phyloP scores from a whole-genome alignment of 805 yeast species.

The Cyberlindnera galapagoensis region DNA sequence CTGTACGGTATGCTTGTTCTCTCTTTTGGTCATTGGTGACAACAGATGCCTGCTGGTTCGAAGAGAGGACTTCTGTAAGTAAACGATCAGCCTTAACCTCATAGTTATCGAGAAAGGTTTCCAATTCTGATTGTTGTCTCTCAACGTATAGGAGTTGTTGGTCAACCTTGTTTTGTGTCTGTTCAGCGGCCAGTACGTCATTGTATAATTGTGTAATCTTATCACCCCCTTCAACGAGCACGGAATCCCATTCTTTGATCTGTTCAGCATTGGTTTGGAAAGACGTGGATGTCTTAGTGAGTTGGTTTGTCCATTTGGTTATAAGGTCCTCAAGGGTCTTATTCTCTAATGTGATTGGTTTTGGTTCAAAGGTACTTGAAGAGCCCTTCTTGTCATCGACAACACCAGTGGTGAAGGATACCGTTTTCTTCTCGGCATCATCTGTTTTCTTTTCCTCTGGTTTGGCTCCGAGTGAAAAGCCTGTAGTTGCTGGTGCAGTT shows the following conservation, averaged over 20 bases:
- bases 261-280: constrained; percentile 71
- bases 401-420: constrained; percentile 22
- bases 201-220: constrained; percentile 72
- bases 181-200: constrained; percentile 77
- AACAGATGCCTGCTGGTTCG: constrained; percentile 26
- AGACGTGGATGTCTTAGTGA: constrained; percentile 63
- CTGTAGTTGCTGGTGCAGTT: constrained; percentile 11
- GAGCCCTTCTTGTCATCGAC: constrained; percentile 30
- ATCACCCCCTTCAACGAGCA: constrained; percentile 78
- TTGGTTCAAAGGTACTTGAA: constrained; percentile 53
- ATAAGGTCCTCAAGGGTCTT: constrained; percentile 90
- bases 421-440: constrained; percentile 22
- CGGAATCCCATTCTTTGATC: constrained; percentile 80
- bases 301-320: constrained; percentile 86
- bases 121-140: constrained; percentile 89
- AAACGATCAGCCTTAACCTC: constrained; percentile 42
- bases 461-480: constrained; percentile 23
- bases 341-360: constrained; percentile 75
- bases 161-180: constrained; percentile 77
- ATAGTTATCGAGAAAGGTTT: constrained; percentile 70
- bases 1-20: constrained; percentile 81
- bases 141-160: constrained; percentile 82
- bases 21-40: constrained; percentile 76
- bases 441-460: constrained; percentile 14
- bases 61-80: constrained; percentile 30